These are phyloP conservation scores for Neofusicoccum laricinum DNA, from an alignment of 2,329 filamentous ascomycete species.

Conservation along the genomic window DNA sequence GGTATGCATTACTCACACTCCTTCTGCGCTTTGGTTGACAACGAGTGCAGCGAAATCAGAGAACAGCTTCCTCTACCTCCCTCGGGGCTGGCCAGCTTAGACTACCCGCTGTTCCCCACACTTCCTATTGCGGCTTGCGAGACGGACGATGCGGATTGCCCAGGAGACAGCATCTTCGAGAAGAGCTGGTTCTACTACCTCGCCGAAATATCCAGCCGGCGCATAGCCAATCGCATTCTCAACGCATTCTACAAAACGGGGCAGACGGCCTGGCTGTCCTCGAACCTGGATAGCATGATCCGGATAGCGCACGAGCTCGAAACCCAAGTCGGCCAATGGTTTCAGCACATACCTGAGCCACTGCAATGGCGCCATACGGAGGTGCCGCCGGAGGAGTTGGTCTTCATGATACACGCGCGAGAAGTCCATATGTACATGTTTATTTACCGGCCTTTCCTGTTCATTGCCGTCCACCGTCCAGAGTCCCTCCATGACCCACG, in stretches of 20 bases:
- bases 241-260: slow-evolving; percentile 19
- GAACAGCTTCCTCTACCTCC: slow-evolving; percentile 22
- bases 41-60: slow-evolving; percentile 18
- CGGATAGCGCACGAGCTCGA: slow-evolving; percentile 18
- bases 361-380: slow-evolving; percentile 16
- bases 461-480: slow-evolving; percentile 26
- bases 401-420: slow-evolving; percentile 21
- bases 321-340: slow-evolving; percentile 18
- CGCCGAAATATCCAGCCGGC: slow-evolving; percentile 29
- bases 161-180: not conserved
- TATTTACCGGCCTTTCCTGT: slow-evolving; percentile 32
- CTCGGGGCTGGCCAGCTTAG: slow-evolving; percentile 23
- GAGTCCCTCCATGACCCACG: slow-evolving; percentile 15
- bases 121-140: slow-evolving; percentile 22
- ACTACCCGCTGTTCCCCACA: slow-evolving; percentile 31
- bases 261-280: slow-evolving; percentile 22
- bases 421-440: slow-evolving; percentile 22
- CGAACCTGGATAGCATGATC: slow-evolving; percentile 9
- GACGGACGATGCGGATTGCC: slow-evolving; percentile 22
- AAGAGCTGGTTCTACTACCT: slow-evolving; percentile 32
- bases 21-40: not conserved
- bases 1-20: slow-evolving; percentile 17
- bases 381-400: slow-evolving; percentile 23
- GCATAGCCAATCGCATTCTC: slow-evolving; percentile 21
- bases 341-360: not conserved